phyloP scores from a whole-genome alignment of 1,284 basidiomycete species.

The Coniferiporia weirii region DNA sequence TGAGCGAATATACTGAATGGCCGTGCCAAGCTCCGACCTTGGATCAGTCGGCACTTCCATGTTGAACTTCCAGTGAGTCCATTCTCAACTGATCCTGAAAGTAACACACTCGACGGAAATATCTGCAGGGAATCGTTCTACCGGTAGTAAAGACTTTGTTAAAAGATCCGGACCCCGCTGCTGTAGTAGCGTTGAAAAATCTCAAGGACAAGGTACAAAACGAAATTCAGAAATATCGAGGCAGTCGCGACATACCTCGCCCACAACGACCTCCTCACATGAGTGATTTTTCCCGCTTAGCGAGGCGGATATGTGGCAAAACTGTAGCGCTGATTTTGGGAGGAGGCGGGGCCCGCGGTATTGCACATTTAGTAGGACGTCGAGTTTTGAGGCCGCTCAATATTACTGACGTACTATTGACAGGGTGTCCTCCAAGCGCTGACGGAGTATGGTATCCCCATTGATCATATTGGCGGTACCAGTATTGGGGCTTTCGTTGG shows the following conservation, averaged over 20 bases:
- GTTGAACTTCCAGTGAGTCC: slow-evolving; percentile 74
- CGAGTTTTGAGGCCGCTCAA: not conserved
- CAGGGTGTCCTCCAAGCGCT: slow-evolving; percentile 87
- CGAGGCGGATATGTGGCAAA: slow-evolving; percentile 86
- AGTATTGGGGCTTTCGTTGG: slow-evolving; percentile 93
- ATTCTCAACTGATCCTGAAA: not conserved
- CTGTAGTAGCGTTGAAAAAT: slow-evolving; percentile 85
- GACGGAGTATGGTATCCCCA: slow-evolving; percentile 88
- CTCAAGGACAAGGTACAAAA: slow-evolving; percentile 89
- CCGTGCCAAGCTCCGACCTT: slow-evolving; percentile 74
- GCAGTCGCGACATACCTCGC: slow-evolving; percentile 58
- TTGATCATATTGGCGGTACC: slow-evolving; percentile 86
- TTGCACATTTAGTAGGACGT: slow-evolving; percentile 78
- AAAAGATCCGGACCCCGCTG: slow-evolving; percentile 76
- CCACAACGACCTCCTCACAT: slow-evolving; percentile 76
- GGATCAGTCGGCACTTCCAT: slow-evolving; percentile 91
- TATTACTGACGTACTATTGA: not conserved
- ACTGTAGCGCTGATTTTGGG: slow-evolving; percentile 94
- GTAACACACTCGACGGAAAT: not conserved
- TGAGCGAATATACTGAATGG: slow-evolving; percentile 4
- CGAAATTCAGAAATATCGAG: slow-evolving; percentile 83
- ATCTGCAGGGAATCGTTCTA: slow-evolving; percentile 51
- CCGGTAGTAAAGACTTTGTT: slow-evolving; percentile 57
- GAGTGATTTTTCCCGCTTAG: slow-evolving; percentile 92
- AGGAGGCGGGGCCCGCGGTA: slow-evolving; percentile 92